Evolutionary conservation across 108 stramenopile species (phyloP).

Genomic region (Skeletonema menzelii): DNA sequence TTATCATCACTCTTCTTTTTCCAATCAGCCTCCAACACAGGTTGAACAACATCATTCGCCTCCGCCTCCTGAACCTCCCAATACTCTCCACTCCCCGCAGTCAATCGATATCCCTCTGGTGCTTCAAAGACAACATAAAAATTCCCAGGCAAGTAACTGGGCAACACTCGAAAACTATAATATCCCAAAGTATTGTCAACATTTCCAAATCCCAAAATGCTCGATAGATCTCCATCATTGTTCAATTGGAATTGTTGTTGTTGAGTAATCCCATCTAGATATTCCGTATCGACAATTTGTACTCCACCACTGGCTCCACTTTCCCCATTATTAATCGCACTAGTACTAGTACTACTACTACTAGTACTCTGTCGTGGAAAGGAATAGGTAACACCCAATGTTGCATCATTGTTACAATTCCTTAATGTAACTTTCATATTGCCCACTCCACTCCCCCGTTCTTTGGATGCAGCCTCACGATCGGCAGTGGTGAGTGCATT

Average conservation of each 20-base stretch:
- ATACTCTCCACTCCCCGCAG: conserved; percentile 14
- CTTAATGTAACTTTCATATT: conserved; percentile 12
- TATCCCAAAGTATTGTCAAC: conserved; percentile 10
- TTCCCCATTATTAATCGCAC: neutral
- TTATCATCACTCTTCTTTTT: neutral
- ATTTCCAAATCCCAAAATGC: neutral
- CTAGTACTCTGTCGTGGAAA: conserved; percentile 5
- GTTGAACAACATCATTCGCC: conserved; percentile 19
- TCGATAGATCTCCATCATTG: no score
- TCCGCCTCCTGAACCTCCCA: conserved; percentile 31
- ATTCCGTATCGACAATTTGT: neutral
- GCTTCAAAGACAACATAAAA: conserved; percentile 33
- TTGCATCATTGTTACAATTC: conserved; percentile 2
- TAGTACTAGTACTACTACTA: neutral
- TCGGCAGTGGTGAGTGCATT: conserved; percentile 11
- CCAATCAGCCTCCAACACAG: conserved; percentile 13
- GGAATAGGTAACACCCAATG: conserved; percentile 15
- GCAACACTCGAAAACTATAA: conserved; percentile 21
- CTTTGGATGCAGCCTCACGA: conserved; percentile 2
- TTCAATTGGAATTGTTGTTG: neutral
- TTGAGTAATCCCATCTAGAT: neutral
- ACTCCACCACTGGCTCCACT: conserved; percentile 1
- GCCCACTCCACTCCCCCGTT: conserved; percentile 16
- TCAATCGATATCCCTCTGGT: conserved; percentile 15
- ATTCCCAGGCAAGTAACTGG: conserved; percentile 21